Evolutionary conservation across 106 monocot genomes (phyloP), one percentile per base, ranked within the genome.

Genomic region (Posidonia australis): DNA sequence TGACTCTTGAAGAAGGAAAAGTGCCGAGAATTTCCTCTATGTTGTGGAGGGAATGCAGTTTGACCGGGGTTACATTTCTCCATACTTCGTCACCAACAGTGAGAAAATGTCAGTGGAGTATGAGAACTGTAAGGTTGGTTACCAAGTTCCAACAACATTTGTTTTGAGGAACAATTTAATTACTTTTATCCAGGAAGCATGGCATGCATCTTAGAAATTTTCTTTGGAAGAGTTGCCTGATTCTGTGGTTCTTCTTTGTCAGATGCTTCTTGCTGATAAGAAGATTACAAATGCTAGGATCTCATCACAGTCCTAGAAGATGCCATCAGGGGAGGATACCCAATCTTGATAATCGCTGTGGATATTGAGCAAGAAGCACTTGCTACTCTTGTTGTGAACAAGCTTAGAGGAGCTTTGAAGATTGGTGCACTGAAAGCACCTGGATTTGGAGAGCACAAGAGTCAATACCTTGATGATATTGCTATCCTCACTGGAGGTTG

Each of bases 31-130:
- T 44, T 72, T 20, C 47, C 57, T 94, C 21, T 66, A 80, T 36
- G 72, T 80, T 61, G 76, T 83, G 24, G 79, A 89, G 77, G 93
- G 93, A 76, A 94, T 94, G 93, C 93, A 89, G 72, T 86, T 89
- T 30, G 86, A 94, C 46, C 81, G 86, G 62, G 93, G 93, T 51
- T 94, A 89, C 67, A 71, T 94, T 31, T 94, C 93, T 28, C 86
- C 93, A 32, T 86, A 86, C 66, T 86, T 93, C 64, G 76, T 86
- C 36, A 93, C 88, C 46, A 79, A 86, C 76, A 86, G 71, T 58
- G 67, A 54, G 55, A 83, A 81, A 59, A 86, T 72, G 88, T 68
- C 72, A 10, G 86, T 67, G 23, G 93, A 89, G 66, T 86, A 81
- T 62, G 75, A 71, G 20, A 71, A 89, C 67, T 66, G 85, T 71